Conservation (phyloP, 2,329 filamentous ascomycete species). For the Purpureocillium takamizusanense region DNA sequence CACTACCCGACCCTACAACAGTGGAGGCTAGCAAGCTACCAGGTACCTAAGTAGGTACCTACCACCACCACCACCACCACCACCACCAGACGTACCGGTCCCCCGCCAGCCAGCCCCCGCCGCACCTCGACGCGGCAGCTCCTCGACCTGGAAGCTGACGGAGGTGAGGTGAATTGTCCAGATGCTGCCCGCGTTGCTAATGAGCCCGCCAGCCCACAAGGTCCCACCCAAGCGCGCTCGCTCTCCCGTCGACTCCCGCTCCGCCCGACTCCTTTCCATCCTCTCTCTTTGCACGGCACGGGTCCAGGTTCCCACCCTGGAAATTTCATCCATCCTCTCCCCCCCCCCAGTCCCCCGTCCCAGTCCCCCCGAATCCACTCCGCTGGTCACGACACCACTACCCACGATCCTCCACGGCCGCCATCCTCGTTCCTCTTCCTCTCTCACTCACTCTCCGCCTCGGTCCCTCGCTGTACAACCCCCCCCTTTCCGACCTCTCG, state of each 20-base stretch:
- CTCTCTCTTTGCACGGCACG: too few species aligned
- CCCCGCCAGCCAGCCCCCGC: too few species aligned
- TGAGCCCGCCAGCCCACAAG: background rate
- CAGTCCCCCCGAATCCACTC: background rate
- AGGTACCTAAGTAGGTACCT: too few species aligned
- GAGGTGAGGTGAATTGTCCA: background rate
- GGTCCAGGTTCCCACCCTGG: conserved; percentile 7
- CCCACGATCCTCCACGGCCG: conserved; percentile 3
- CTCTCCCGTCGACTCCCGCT: conserved; percentile 7
- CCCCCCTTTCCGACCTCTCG: conserved; percentile 5
- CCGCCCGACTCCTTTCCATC: conserved; percentile 9
- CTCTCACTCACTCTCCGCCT: conserved; percentile 1
- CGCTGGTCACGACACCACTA: conserved; percentile 6
- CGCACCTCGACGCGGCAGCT: too few species aligned
- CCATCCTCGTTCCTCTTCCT: background rate
- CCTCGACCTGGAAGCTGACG: too few species aligned
- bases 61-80: too few species aligned
- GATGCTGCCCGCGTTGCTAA: too few species aligned
- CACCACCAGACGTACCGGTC: too few species aligned
- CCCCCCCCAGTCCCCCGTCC: conserved; percentile 3
- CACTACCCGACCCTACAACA: too few species aligned
- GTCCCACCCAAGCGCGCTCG: background rate
- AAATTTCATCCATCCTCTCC: conserved; percentile 8
- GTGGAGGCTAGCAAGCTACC: too few species aligned
- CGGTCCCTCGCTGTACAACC: conserved; percentile 3